Evolutionary conservation across 1,284 basidiomycete species (phyloP).

Genomic region (Lentinula novae-zelandiae): DNA sequence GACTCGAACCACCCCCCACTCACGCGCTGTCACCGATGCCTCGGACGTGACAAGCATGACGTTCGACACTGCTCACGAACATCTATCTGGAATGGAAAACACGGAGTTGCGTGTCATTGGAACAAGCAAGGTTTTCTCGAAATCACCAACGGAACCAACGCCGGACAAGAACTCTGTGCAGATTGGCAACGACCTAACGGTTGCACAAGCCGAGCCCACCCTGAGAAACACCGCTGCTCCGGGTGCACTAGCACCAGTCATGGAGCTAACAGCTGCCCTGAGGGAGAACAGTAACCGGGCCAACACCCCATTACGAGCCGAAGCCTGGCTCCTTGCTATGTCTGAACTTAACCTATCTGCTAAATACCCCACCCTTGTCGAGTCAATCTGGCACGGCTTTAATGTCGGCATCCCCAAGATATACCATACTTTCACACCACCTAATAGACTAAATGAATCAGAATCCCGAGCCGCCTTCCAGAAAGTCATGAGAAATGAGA

Average conservation of each 20-base stretch:
- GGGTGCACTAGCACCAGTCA: neutral
- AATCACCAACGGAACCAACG: neutral
- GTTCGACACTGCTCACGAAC: neutral
- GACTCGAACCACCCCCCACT: neutral
- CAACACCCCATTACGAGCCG: neutral
- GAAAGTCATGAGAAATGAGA: neutral
- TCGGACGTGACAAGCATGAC: neutral
- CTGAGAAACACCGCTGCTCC: conserved; percentile 1
- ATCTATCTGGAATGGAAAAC: conserved; percentile 14
- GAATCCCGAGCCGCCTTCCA: neutral
- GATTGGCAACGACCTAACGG: neutral
- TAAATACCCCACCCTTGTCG: conserved; percentile 8
- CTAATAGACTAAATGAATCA: neutral
- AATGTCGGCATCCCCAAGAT: conserved; percentile 12
- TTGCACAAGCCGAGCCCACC: conserved; percentile 12
- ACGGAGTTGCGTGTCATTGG: conserved; percentile 11
- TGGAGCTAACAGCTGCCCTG: conserved; percentile 11
- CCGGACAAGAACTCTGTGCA: neutral
- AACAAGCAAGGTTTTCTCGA: neutral
- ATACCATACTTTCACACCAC: conserved; percentile 1
- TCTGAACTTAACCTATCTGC: neutral
- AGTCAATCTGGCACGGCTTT: conserved; percentile 11
- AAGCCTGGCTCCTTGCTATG: neutral
- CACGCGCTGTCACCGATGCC: neutral
- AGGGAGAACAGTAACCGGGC: neutral